These are phyloP conservation scores for Monosporascus sp. DNA, from an alignment of 2,329 filamentous ascomycete species.

Conservation along the genomic window DNA sequence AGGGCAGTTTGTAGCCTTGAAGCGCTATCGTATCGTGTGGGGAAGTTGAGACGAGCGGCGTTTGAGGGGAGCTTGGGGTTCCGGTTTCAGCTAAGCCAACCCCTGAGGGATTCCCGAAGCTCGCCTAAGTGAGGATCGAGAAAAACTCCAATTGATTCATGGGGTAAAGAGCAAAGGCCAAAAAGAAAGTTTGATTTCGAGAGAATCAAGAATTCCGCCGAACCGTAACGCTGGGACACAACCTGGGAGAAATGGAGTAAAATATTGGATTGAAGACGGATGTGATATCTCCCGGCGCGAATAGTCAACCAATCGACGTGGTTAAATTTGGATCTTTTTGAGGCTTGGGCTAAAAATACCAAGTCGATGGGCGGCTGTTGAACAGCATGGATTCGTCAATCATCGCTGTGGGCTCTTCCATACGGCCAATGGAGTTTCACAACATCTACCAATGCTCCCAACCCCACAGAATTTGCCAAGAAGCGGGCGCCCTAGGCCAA, in stretches of 20 bases:
- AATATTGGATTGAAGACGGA: neutral
- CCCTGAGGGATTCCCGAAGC: conserved; percentile 8
- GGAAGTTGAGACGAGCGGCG: conserved; percentile 38
- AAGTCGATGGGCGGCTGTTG: conserved; percentile 20
- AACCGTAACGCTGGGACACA: conserved; percentile 7
- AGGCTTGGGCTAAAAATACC: conserved; percentile 4
- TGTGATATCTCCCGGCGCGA: conserved; percentile 8
- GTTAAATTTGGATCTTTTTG: conserved; percentile 20
- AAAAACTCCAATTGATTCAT: neutral
- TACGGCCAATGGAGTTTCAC: conserved; percentile 15
- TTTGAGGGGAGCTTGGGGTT: conserved; percentile 31
- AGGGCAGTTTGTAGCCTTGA: too few relatives aligned
- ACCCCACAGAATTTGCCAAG: neutral
- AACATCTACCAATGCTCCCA: neutral
- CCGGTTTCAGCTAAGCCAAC: conserved; percentile 32
- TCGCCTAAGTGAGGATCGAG: neutral
- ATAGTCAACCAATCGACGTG: conserved; percentile 11
- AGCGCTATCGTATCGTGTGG: conserved; percentile 5
- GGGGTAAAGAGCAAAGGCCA: conserved; percentile 6
- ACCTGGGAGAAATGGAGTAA: neutral
- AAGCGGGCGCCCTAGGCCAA: neutral
- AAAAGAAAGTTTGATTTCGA: conserved; percentile 5
- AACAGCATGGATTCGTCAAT: conserved; percentile 24
- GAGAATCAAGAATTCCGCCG: neutral
- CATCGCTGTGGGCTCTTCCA: conserved; percentile 11